Conservation (phyloP, 2,329 filamentous ascomycete genomes). For the Xylariaceae sp. region DNA sequence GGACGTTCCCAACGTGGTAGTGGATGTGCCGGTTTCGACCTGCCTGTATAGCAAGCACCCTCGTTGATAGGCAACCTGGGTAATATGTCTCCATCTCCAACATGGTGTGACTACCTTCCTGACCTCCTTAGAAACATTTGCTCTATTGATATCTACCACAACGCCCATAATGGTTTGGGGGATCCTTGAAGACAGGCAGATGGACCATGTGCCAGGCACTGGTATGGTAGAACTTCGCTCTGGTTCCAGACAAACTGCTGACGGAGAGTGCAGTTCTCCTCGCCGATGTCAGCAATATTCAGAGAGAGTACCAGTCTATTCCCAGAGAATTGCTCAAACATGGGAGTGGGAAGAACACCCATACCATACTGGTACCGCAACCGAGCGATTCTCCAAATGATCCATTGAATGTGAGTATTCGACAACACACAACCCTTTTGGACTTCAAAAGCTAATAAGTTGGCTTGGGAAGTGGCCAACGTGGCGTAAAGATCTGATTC, state of each 20-base stretch:
- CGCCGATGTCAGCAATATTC: constrained; percentile 41
- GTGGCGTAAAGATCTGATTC: constrained; percentile 36
- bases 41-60: no score
- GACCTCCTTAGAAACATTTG: no score
- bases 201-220: constrained; percentile 44
- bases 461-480: constrained; percentile 39
- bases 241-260: constrained; percentile 7
- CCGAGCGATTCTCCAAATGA: constrained; percentile 45
- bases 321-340: constrained; percentile 37
- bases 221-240: constrained; percentile 25
- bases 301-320: constrained; percentile 39
- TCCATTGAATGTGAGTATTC: constrained; percentile 38
- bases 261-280: constrained; percentile 35
- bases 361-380: constrained; percentile 39
- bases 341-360: constrained; percentile 30
- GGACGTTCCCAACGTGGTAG: no score
- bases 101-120: no score
- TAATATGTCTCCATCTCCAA: no score
- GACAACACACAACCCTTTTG: neutral
- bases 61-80: no score
- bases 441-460: constrained; percentile 23
- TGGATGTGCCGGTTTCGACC: no score
- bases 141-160: no score
- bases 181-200: constrained; percentile 40
- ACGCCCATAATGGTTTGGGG: constrained; percentile 44